These are phyloP conservation scores for Cucurbita maxima DNA, from an alignment of 306 rosid species.

Conservation along the genomic window DNA sequence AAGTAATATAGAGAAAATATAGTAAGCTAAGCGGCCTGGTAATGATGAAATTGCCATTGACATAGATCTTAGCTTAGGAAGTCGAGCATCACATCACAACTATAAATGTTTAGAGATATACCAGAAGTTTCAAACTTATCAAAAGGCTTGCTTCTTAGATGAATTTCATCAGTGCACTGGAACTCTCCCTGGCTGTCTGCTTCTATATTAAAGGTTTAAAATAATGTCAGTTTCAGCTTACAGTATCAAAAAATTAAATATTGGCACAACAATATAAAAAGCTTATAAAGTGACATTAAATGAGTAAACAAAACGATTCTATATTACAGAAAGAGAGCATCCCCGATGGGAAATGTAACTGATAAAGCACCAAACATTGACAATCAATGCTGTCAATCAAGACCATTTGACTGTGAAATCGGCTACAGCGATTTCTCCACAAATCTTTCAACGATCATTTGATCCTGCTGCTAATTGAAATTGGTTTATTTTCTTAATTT, in stretches of 20 bases:
- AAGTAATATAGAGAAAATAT: not conserved
- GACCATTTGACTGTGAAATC: too few relatives aligned
- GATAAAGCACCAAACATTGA: not conserved
- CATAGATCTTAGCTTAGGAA: not conserved
- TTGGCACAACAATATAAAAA: not conserved
- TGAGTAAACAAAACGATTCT: not conserved
- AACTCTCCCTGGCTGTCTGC: not conserved
- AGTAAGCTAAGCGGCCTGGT: not conserved
- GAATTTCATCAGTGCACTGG: constrained; percentile 9
- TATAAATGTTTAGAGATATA: not conserved
- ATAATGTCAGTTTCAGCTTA: not conserved
- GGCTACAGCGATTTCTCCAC: too few relatives aligned
- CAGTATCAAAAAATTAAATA: not conserved
- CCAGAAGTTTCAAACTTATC: constrained; percentile 1
- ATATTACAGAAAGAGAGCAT: not conserved
- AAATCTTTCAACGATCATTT: too few relatives aligned
- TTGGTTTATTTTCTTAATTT: too few relatives aligned
- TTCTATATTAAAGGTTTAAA: not conserved
- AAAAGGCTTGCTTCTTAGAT: constrained; percentile 18
- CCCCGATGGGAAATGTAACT: not conserved
- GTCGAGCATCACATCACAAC: not conserved
- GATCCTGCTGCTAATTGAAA: too few relatives aligned
- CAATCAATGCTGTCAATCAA: not conserved
- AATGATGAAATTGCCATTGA: not conserved
- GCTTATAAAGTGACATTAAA: not conserved